A percentile compares a stretch with the other conserved stretches of the same genome.
Conservation (phyloP, 2,329 filamentous ascomycete genomes). For the Metarhizium brunneum region DNA sequence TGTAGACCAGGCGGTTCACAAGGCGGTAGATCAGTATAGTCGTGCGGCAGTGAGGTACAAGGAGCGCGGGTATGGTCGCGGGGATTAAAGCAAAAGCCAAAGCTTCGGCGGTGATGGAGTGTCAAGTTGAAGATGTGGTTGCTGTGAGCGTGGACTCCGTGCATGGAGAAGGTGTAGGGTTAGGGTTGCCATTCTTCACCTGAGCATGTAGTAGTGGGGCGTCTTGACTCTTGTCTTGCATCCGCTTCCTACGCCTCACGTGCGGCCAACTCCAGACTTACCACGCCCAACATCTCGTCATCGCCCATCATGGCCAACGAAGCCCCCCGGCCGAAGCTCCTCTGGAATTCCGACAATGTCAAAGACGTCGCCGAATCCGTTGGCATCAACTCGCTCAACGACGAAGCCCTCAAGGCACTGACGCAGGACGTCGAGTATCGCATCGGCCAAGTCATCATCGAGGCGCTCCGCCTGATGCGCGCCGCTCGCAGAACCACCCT, state of each 20-base stretch:
- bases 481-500: slow-evolving; percentile 78
- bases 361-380: slow-evolving; percentile 94
- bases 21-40: too few species aligned
- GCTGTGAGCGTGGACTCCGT: too few species aligned
- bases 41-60: too few species aligned
- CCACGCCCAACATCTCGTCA: not conserved
- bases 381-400: slow-evolving; percentile 70
- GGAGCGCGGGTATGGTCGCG: too few species aligned
- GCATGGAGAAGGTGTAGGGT: too few species aligned
- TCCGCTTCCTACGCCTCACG: not conserved
- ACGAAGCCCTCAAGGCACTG: slow-evolving; percentile 80
- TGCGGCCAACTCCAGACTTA: not conserved
- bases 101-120: too few species aligned
- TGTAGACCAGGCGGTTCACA: too few species aligned
- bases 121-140: too few species aligned
- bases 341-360: slow-evolving; percentile 96
- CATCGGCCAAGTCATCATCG: slow-evolving; percentile 84
- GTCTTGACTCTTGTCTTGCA: not conserved
- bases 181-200: too few species aligned
- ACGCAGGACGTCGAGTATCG: slow-evolving; percentile 94
- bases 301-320: slow-evolving; percentile 25
- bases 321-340: slow-evolving; percentile 43
- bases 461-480: slow-evolving; percentile 94
- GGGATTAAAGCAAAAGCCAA: too few species aligned
- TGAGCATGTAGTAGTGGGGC: too few species aligned